A percentile compares a stretch with the other conserved stretches of the same genome.
phyloP scores from a whole-genome alignment of 2,329 filamentous ascomycete species.

The Clonostachys sp. region DNA sequence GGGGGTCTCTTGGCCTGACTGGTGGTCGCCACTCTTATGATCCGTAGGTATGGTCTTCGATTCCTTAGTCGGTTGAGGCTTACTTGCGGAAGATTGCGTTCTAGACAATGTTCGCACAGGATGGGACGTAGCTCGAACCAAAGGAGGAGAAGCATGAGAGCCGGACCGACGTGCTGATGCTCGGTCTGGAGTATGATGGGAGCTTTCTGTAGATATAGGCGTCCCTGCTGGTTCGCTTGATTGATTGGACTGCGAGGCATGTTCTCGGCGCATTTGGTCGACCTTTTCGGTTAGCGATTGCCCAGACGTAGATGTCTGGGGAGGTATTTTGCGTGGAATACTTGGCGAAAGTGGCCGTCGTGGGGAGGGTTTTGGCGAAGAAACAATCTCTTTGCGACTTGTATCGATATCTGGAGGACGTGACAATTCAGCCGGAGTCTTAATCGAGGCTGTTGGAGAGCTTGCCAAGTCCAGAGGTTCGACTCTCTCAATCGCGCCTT shows the following conservation, averaged over 20 bases:
- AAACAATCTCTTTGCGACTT: no score
- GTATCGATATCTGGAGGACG: background rate
- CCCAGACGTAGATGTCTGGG: conserved; percentile 9
- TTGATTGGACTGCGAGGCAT: conserved; percentile 21
- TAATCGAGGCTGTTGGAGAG: conserved; percentile 17
- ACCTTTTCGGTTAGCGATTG: conserved; percentile 38
- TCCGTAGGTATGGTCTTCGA: conserved; percentile 18
- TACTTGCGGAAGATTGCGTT: conserved; percentile 36
- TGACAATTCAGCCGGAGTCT: conserved; percentile 7
- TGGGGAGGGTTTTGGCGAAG: background rate
- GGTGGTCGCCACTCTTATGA: conserved; percentile 3
- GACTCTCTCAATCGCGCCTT: conserved; percentile 36
- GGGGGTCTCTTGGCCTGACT: conserved; percentile 25
- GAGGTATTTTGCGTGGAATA: conserved; percentile 7
- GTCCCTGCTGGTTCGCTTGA: conserved; percentile 20
- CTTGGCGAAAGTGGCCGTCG: conserved; percentile 13
- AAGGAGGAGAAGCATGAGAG: conserved; percentile 42
- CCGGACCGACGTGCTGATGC: conserved; percentile 37
- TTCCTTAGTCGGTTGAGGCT: conserved; percentile 30
- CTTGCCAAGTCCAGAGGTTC: conserved; percentile 45
- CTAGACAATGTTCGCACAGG: conserved; percentile 41
- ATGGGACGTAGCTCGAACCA: conserved; percentile 49
- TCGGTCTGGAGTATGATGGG: conserved; percentile 22
- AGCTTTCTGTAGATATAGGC: conserved; percentile 11
- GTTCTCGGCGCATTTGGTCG: conserved; percentile 47